Evolutionary conservation across 2,329 filamentous ascomycete species (phyloP), one percentile per base, ranked within the genome.

Genomic region (Cladosporium velox): DNA sequence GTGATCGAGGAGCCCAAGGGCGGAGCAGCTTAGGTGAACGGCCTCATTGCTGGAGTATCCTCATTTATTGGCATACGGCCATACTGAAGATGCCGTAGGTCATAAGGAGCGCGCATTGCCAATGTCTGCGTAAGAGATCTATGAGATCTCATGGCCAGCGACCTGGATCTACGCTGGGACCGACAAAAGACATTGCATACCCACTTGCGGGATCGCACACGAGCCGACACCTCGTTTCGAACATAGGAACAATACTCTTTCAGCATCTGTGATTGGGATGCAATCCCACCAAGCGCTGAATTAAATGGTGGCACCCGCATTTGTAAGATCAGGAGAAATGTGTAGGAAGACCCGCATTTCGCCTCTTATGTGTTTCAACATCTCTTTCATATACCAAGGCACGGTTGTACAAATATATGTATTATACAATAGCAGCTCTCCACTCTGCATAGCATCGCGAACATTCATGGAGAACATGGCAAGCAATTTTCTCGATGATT

Each of bases 1-100:
- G 66, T 67, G 51, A 57, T 47, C 24, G 61, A 38, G 44, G 57
- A 57, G 51, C 59, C 59, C 15, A 62, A 62, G 47, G 24, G 12
- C 38, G 34, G 57, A 26, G 5, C 55, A 10, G 52, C 52, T 5
- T 55, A 55, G 26, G 15, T 32, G 28, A 18, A 34, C 8, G 30
- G 30, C 30, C 30, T 32, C 30, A 32, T 32, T 10, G 30, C 30
- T 32, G 30, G 30, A 32, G 30, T 32, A 32, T 32, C 8, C 30
- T 32, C 30, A 32, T 7, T 32, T 32, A 32, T 7, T 32, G 34
- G 34, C 11, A 35, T 35, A 35, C 34, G 34, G 12, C 34, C 12
- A 35, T 14, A 35, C 34, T 35, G 4, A 35, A 35, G 34, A 14
- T 35, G 12, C 11, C 12, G 34, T 14, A 14, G 4, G 12, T 30